Percentiles rank a stretch among this genome's conserved stretches.
These are phyloP conservation scores for bread wheat (Triticum aestivum) DNA, from an alignment of 176 grass and related monocot genomes.

Conservation along the genomic window IWGSC_CS_RefSeq_v2.1 NC_057807.1:71560056-71560555, in stretches of 20 bases:
- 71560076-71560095: constrained; percentile 8
- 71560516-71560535: background rate
- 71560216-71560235: background rate
- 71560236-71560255: background rate
- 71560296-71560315: constrained; percentile 9
- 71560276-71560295: background rate
- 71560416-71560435: constrained; percentile 98
- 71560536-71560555: background rate
- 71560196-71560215: constrained; percentile 17
- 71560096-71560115: constrained; percentile 10
- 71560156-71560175: constrained; percentile 88
- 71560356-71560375: constrained; percentile 33
- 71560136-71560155: constrained; percentile 63
- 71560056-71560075: background rate
- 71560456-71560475: constrained; percentile 82
- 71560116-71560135: constrained; percentile 74
- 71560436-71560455: constrained; percentile 98
- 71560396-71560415: constrained; percentile 57
- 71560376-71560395: constrained; percentile 43
- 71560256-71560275: constrained; percentile 3
- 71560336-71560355: background rate
- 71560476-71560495: constrained; percentile 99
- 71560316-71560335: background rate
- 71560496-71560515: constrained; percentile 96
- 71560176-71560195: constrained; percentile 75